Conservation (phyloP, 371 early-diverging fungal genomes). For the Haplosporangium sp. region DNA sequence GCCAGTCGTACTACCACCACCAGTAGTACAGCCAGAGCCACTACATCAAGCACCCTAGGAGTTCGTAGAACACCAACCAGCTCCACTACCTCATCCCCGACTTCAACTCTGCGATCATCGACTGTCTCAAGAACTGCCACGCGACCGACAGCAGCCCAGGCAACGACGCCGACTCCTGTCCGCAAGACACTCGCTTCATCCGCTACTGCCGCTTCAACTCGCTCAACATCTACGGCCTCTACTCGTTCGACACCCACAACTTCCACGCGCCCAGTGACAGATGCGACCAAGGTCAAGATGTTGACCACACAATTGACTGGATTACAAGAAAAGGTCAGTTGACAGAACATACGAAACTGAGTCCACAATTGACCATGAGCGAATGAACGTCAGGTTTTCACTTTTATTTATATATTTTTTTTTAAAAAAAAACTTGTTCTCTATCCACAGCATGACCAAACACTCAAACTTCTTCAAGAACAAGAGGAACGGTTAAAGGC, state of each 20-base stretch:
- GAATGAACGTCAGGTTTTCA: too few relatives aligned
- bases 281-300: slow-evolving; percentile 47
- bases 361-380: too few relatives aligned
- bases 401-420: slow-evolving; percentile 1
- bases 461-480: slow-evolving; percentile 49
- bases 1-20: slow-evolving; percentile 6
- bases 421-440: slow-evolving; percentile 8
- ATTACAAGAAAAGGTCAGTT: slow-evolving; percentile 49
- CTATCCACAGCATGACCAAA: slow-evolving; percentile 42
- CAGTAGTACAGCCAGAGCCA: slow-evolving; percentile 5
- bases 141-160: slow-evolving; percentile 21
- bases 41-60: slow-evolving; percentile 6
- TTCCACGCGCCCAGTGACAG: slow-evolving; percentile 31
- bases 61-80: slow-evolving; percentile 18
- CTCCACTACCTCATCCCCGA: slow-evolving; percentile 28
- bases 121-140: slow-evolving; percentile 6
- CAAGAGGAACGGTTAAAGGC: slow-evolving; percentile 51
- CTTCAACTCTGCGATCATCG: slow-evolving; percentile 19
- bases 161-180: slow-evolving; percentile 18
- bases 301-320: slow-evolving; percentile 41
- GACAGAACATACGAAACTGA: too few relatives aligned
- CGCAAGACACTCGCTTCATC: slow-evolving; percentile 22
- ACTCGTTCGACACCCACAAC: slow-evolving; percentile 6
- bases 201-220: slow-evolving; percentile 8
- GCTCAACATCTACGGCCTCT: neutral